Conservation (phyloP, 148 eudicot genomes). For the Vaccinium corymbosum region DNA sequence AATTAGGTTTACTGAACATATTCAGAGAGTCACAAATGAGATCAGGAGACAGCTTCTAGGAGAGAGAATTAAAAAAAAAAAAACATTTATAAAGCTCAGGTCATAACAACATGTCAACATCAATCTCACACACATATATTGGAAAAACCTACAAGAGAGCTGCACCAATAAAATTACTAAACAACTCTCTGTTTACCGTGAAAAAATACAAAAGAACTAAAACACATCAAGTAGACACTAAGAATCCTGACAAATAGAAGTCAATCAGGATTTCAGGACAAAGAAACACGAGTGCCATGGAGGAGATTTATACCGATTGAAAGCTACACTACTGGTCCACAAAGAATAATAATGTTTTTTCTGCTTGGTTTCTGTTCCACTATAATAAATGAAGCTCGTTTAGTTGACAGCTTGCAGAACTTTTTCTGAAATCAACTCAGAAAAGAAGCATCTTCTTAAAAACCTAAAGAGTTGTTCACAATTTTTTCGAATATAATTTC, state of each 20-base stretch:
- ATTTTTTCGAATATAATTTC: not conserved
- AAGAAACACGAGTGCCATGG: not conserved
- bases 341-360: not conserved
- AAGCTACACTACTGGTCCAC: not conserved
- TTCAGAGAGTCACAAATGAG: not conserved
- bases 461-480: not conserved
- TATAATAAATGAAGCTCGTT: not conserved
- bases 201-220: not conserved
- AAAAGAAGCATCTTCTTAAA: not conserved
- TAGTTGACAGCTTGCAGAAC: not conserved
- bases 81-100: not conserved
- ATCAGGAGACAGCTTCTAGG: slow-evolving; percentile 1
- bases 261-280: not conserved
- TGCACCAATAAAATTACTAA: not conserved
- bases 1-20: not conserved
- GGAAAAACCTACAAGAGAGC: not conserved
- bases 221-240: not conserved
- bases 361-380: not conserved
- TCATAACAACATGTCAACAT: not conserved
- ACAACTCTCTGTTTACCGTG: not conserved
- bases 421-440: not conserved
- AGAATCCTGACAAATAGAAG: not conserved
- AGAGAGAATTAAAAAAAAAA: slow-evolving; percentile 7
- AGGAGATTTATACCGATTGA: not conserved
- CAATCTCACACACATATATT: not conserved